These are phyloP conservation scores for Fusarium nelsonii DNA, from an alignment of 2,329 filamentous ascomycete genomes.

Conservation along the genomic window DNA sequence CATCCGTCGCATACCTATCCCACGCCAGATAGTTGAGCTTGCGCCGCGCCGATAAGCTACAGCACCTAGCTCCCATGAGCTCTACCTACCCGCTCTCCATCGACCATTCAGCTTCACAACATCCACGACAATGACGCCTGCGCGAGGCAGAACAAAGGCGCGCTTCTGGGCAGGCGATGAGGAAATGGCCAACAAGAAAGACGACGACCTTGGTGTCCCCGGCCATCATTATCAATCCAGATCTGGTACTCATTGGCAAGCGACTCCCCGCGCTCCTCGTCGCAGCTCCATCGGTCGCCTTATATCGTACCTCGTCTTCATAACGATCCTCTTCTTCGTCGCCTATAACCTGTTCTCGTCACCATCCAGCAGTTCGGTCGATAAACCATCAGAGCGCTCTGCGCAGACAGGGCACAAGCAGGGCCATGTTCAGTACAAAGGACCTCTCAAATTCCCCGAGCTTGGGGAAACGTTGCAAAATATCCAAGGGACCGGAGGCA, in stretches of 20 bases:
- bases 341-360: constrained; percentile 39
- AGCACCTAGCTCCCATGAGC: constrained; percentile 27
- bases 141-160: constrained; percentile 50
- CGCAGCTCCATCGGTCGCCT: constrained; percentile 68
- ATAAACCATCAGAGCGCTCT: constrained; percentile 17
- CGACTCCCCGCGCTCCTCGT: constrained; percentile 57
- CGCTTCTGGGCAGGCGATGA: constrained; percentile 65
- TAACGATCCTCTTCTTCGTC: constrained; percentile 65
- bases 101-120: constrained; percentile 9
- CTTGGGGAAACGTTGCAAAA: constrained; percentile 73
- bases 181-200: constrained; percentile 68
- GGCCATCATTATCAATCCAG: constrained; percentile 45
- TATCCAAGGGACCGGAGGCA: constrained; percentile 66
- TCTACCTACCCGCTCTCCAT: constrained; percentile 18
- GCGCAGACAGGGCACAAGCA: constrained; percentile 12
- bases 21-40: constrained; percentile 2
- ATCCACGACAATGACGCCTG: constrained; percentile 53
- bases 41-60: constrained; percentile 15
- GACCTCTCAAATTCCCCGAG: constrained; percentile 75
- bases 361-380: constrained; percentile 50
- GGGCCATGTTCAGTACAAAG: constrained; percentile 67
- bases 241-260: constrained; percentile 56
- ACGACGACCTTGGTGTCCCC: constrained; percentile 63
- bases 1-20: constrained; percentile 14
- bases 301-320: constrained; percentile 67